Percentiles rank a stretch among this genome's conserved stretches.
These are phyloP conservation scores for Boletus patriciae DNA, from an alignment of 768 basidiomycete species.

Conservation along the genomic window DNA sequence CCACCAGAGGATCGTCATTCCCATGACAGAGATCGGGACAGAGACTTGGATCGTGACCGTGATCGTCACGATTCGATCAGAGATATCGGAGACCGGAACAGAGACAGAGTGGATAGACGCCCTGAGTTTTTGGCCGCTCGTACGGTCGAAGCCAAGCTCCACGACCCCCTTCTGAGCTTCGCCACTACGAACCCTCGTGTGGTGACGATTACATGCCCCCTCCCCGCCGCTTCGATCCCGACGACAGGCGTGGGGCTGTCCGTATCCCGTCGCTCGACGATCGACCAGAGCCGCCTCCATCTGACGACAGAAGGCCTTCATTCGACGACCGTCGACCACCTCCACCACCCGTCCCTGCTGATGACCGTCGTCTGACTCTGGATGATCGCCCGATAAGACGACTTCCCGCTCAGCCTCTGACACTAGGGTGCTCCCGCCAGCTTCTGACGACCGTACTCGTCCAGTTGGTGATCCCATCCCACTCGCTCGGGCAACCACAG, in stretches of 20 bases:
- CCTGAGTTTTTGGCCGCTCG: conserved; percentile 39
- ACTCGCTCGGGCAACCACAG: conserved; percentile 14
- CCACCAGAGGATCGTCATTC: conserved; percentile 31
- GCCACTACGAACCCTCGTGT: conserved; percentile 50
- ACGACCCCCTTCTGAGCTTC: conserved; percentile 45
- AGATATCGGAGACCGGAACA: conserved; percentile 30
- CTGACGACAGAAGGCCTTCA: conserved; percentile 33
- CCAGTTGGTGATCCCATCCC: conserved; percentile 21
- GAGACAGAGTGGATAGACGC: conserved; percentile 38
- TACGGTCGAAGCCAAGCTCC: conserved; percentile 42
- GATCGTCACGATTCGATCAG: conserved; percentile 24
- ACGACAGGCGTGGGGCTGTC: conserved; percentile 27
- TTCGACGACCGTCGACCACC: conserved; percentile 30
- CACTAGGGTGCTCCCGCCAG: conserved; percentile 11
- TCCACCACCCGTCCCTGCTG: conserved; percentile 7
- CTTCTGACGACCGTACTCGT: conserved; percentile 23
- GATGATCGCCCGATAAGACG: conserved; percentile 37
- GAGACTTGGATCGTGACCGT: too few species aligned
- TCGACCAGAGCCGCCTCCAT: conserved; percentile 25
- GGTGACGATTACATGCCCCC: conserved; percentile 33
- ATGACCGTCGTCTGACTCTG: conserved; percentile 25
- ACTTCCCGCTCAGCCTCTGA: conserved; percentile 24
- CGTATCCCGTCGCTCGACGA: conserved; percentile 25
- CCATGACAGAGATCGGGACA: conserved; percentile 38
- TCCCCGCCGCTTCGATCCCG: conserved; percentile 36